phyloP scores from a whole-genome alignment of 1,139 yeast genomes.

The Eremothecium gossypii region DNA sequence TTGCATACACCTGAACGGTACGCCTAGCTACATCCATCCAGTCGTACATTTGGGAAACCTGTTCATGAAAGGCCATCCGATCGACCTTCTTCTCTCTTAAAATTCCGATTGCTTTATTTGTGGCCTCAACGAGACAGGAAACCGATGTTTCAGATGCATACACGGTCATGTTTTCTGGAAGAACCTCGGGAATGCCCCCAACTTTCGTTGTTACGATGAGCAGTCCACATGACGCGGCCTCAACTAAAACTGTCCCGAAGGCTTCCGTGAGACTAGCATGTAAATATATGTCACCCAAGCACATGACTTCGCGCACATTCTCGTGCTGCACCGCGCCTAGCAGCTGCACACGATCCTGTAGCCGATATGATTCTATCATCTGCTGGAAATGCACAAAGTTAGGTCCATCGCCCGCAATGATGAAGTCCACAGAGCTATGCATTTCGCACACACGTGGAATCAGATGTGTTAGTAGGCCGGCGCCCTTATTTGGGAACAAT shows the following conservation, averaged over 20 bases:
- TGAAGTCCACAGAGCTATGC: constrained; percentile 59
- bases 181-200: constrained; percentile 96
- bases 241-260: constrained; percentile 93
- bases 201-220: constrained; percentile 91
- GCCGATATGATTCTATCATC: constrained; percentile 77
- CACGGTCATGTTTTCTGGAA: constrained; percentile 88
- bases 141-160: constrained; percentile 77
- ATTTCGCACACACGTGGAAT: constrained; percentile 73
- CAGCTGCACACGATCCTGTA: constrained; percentile 81
- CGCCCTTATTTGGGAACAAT: constrained; percentile 92
- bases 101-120: constrained; percentile 53
- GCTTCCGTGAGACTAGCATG: constrained; percentile 97
- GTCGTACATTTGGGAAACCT: constrained; percentile 75
- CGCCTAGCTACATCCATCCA: constrained; percentile 87
- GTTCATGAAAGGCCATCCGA: constrained; percentile 67
- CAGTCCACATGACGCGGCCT: constrained; percentile 94
- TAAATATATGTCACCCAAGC: constrained; percentile 83
- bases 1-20: constrained; percentile 73
- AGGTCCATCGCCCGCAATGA: constrained; percentile 97
- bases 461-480: constrained; percentile 75
- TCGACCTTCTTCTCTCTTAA: constrained; percentile 53
- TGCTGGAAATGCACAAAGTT: constrained; percentile 88
- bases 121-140: constrained; percentile 63
- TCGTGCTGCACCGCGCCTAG: constrained; percentile 89
- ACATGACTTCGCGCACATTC: constrained; percentile 86